Evolutionary conservation across 2,329 filamentous ascomycete genomes (phyloP).

Genomic region (Harringtonia aguacate): DNA sequence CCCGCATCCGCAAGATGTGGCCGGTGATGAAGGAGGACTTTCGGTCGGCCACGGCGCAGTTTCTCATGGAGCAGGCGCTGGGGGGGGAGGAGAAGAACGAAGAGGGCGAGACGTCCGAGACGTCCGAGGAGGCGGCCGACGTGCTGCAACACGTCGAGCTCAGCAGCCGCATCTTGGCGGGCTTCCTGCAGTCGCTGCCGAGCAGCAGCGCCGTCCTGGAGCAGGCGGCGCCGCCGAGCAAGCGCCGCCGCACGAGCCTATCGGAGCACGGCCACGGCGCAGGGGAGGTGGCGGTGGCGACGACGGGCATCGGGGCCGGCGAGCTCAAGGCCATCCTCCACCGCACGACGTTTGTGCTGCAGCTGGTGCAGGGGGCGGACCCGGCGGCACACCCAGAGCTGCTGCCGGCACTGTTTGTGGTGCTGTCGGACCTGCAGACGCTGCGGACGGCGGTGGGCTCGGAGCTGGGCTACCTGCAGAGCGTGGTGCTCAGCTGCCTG

Average conservation of each 20-base stretch:
- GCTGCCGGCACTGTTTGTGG: constrained; percentile 68
- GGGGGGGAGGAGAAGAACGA: constrained; percentile 22
- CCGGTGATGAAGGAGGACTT: constrained; percentile 53
- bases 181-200: constrained; percentile 65
- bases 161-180: constrained; percentile 58
- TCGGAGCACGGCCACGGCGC: background rate
- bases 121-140: constrained; percentile 54
- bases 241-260: constrained; percentile 65
- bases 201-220: constrained; percentile 63
- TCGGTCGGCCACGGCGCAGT: constrained; percentile 48
- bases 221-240: constrained; percentile 61
- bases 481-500: constrained; percentile 70
- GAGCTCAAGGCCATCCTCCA: constrained; percentile 59
- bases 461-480: constrained; percentile 83
- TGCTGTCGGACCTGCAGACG: constrained; percentile 78
- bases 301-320: no score
- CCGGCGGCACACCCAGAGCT: constrained; percentile 67
- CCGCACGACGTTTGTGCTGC: constrained; percentile 76
- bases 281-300: constrained; percentile 25
- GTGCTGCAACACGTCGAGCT: constrained; percentile 64
- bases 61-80: constrained; percentile 52
- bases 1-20: constrained; percentile 64
- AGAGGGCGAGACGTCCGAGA: constrained; percentile 23
- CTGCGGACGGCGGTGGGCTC: constrained; percentile 73
- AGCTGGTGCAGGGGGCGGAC: constrained; percentile 73